Percentiles rank a stretch among this genome's conserved stretches.
Evolutionary conservation across 2,329 filamentous ascomycete species (phyloP).

Genomic region (Fusarium drepaniforme): DNA sequence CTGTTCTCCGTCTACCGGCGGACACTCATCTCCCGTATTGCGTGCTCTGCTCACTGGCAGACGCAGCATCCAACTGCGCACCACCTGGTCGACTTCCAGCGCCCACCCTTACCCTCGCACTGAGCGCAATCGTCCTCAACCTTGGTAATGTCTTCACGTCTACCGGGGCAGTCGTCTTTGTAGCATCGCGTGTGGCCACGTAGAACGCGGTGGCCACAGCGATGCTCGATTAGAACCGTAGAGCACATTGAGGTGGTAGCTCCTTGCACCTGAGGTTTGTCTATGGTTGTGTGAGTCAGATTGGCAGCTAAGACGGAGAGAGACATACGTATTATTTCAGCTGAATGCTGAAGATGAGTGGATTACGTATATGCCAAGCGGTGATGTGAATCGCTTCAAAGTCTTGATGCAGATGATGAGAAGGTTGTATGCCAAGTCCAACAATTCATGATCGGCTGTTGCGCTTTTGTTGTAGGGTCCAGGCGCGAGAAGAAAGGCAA

Average conservation of each 20-base stretch:
- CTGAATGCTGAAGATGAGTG: neutral
- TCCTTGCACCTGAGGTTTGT: neutral
- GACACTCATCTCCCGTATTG: neutral
- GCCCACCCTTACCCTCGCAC: constrained; percentile 47
- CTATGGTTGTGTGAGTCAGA: neutral
- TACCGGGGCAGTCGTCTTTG: constrained; percentile 46
- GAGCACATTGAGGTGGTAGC: constrained; percentile 47
- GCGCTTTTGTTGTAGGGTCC: neutral
- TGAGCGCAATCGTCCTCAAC: constrained; percentile 50
- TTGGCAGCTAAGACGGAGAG: neutral
- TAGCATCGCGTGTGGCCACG: constrained; percentile 53
- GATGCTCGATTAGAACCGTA: constrained; percentile 49
- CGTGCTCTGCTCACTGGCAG: constrained; percentile 34
- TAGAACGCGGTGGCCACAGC: constrained; percentile 51
- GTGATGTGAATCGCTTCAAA: constrained; percentile 3
- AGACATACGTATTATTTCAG: neutral
- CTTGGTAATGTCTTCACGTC: constrained; percentile 47
- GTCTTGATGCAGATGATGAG: constrained; percentile 8
- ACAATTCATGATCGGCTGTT: constrained; percentile 10
- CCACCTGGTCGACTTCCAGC: constrained; percentile 51
- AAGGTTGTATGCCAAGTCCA: neutral
- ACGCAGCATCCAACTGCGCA: constrained; percentile 52
- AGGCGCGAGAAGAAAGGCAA: neutral
- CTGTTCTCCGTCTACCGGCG: neutral
- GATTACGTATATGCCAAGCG: neutral